phyloP scores from a whole-genome alignment of 805 yeast species.

The Priceomyces carsonii region DNA sequence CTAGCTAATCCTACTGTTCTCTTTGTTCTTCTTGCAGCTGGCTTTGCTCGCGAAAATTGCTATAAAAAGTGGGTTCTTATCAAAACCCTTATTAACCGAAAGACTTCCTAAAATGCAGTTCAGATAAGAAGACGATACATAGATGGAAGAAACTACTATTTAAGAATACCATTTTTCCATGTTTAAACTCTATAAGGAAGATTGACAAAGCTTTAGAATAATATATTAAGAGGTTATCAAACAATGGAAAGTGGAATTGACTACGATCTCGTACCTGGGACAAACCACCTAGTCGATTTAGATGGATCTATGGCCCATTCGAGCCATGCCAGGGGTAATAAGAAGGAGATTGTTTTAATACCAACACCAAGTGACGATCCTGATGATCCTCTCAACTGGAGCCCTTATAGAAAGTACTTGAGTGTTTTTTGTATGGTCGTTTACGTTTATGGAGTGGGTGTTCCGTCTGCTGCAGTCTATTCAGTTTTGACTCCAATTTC shows the following conservation, averaged over 20 bases:
- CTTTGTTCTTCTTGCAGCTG: too few relatives aligned
- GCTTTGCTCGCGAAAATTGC: too few relatives aligned
- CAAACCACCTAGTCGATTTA: slow-evolving; percentile 7
- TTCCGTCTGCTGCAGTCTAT: slow-evolving; percentile 17
- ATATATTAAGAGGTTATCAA: too few relatives aligned
- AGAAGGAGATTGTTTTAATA: slow-evolving; percentile 5
- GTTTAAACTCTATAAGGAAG: too few relatives aligned
- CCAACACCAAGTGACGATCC: slow-evolving; percentile 72
- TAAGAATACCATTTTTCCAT: too few relatives aligned
- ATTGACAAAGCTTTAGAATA: too few relatives aligned
- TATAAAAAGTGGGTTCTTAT: too few relatives aligned
- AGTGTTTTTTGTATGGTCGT: slow-evolving; percentile 20
- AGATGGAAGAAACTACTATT: too few relatives aligned
- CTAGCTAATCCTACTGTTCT: too few relatives aligned
- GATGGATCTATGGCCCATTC: slow-evolving; percentile 5
- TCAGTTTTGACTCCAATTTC: slow-evolving; percentile 15
- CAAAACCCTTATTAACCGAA: too few relatives aligned
- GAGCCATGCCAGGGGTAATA: slow-evolving; percentile 9
- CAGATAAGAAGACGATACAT: too few relatives aligned
- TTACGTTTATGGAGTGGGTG: slow-evolving; percentile 14
- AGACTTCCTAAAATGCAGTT: too few relatives aligned
- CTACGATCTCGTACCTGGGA: slow-evolving; percentile 8
- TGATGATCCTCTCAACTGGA: slow-evolving; percentile 72
- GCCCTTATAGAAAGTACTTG: slow-evolving; percentile 45
- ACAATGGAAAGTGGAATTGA: slow-evolving; percentile 1